These are phyloP conservation scores for Septoria linicola DNA, from an alignment of 2,329 filamentous ascomycete species.

Conservation along the genomic window DNA sequence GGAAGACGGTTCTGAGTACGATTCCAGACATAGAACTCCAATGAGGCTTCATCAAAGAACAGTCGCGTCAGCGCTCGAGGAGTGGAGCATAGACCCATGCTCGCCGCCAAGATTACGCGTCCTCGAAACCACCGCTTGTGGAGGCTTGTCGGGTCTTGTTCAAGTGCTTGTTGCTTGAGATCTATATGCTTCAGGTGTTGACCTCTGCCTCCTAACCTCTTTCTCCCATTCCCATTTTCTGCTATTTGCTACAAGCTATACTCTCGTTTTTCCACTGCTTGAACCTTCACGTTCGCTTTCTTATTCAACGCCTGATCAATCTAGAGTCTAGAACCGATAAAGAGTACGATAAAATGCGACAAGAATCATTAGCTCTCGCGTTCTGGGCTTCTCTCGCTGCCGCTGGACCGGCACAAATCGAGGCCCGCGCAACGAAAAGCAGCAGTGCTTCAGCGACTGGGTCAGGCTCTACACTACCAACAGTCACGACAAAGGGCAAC, in stretches of 20 bases:
- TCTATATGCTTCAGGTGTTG: neutral
- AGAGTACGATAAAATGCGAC: conserved; percentile 13
- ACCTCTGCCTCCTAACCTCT: neutral
- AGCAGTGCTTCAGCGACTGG: conserved; percentile 32
- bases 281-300: conserved; percentile 4
- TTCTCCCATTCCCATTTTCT: neutral
- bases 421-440: conserved; percentile 28
- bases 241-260: neutral
- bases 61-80: neutral
- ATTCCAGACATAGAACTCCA: neutral
- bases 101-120: neutral
- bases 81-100: neutral
- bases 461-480: conserved; percentile 49
- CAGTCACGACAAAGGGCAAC: conserved; percentile 61
- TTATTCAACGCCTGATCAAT: neutral
- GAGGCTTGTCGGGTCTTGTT: neutral
- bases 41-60: neutral
- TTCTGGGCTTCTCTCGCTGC: conserved; percentile 49
- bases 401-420: conserved; percentile 38
- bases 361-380: conserved; percentile 35
- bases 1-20: neutral
- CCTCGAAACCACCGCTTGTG: neutral
- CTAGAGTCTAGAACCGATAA: neutral
- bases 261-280: conserved; percentile 2
- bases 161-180: neutral